Base-by-base conservation (phyloP, 2,329 filamentous ascomycete genomes). In the Arthrinium puccinioides region DNA sequence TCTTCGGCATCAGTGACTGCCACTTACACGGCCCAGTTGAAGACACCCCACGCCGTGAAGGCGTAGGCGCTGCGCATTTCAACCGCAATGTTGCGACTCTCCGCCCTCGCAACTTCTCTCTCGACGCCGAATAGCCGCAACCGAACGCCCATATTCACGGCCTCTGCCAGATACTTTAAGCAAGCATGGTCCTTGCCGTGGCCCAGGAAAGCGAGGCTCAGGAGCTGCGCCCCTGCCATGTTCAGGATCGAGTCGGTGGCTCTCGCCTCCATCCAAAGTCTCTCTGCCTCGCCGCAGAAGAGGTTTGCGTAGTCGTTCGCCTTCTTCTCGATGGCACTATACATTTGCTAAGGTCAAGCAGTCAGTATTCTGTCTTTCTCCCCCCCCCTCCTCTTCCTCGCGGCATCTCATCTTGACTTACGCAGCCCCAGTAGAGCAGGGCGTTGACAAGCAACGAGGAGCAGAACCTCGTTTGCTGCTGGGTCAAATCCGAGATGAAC, bases 21-120 rank as follows among this genome's bases (percentile, higher is more conserved):
- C 13, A 41, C 60, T 50, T 41, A 62, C 62, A 58, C 49, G 38
- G 54, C 56, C 58, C 57, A 65, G 38, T 62, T 63, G 32, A 64
- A 64, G 4, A 48, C 41, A 2, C 57, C 55, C 57, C 57, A 60
- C 1, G 57, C 53, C 3, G 54, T 55, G n/a, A 51, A 52, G 3
- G 44, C 47, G 24, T 26, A 29, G 2, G 39, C 34, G 24, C 28
- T 42, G 16, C 27, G 37, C 3, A 44, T 37, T 0, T 53, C 49
- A 9, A 44, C 37, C 9, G 49, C 38, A 27, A 38, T 30, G n/a
- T 48, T 32, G 15, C 45, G 29, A n/a, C 37, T 9, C 2, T 15
- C n/a, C 6, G 15, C 11, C 13, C 16, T 26, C 16, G 27, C 24
- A 24, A 37, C 30, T 3, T 19, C 20, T 3, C 37, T 34, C 6